Base-by-base conservation (phyloP, 2,329 filamentous ascomycete genomes). In the Pyrenophora graminea region DNA sequence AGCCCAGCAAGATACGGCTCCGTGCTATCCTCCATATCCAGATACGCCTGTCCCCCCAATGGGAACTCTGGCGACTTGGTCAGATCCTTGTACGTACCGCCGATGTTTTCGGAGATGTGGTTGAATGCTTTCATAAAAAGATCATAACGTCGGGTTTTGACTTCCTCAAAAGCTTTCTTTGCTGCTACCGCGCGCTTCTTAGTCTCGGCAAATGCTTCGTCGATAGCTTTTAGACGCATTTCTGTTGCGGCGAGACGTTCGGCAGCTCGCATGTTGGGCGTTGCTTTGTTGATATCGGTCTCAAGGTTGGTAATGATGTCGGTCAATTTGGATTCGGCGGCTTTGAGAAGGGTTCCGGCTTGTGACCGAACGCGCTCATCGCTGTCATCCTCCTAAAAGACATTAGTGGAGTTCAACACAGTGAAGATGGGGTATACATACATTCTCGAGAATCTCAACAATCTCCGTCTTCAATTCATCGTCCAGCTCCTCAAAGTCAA, bases 11-110 rank as follows among this genome's bases (percentile, higher is more conserved):
- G 84, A 73, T 97, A 99, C 0, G 94, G 94, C 67, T 96, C 93
- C 58, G 96, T 91, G n/a, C 88, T 90, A 72, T 99, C 93, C 71
- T 96, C 92, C 72, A 95, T 92, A 68, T 97, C 92, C 40, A 99
- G 85, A 69, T 96, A 96, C 58, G 85, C 85, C 66, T 84, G 82
- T 7, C 94, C 94, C 63, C 94, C 94, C n/a, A 97, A 82, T 0
- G 93, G 92, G 71, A 96, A 96, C n/a, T 89, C 87, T 30, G 89
- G 83, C 34, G 89, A 94, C 51, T 91, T 88, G 19, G 94, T 99
- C 40, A 99, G 85, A 67, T 97, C 93, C 67, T 92, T 91, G 80
- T 99, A 99, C 21, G 97, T 94, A 45, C 89, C 85, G 25, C 86
- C 88, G 63, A 99, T 97, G 71, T 97, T 91, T 63, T 96, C 91